Evolutionary conservation across 345 rosid genomes (phyloP), one percentile per base, ranked within the genome.

Genomic region (Clausena lansium): DNA sequence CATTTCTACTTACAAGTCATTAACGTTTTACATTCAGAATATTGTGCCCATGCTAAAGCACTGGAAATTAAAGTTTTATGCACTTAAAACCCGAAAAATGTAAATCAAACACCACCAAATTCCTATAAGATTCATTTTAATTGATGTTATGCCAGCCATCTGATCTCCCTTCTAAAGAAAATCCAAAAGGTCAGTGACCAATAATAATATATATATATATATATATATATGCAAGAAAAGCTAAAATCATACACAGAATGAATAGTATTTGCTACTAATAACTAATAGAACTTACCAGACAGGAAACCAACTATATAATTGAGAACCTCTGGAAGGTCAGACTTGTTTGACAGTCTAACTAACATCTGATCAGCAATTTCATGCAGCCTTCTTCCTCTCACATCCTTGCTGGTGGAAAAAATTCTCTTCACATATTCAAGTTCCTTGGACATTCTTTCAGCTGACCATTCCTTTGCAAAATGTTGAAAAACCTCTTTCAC

Each of bases 401-500:
- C 72, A 75, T 93, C 99, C 83, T 92, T 91, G 89, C 98, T 91
- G 27, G 81, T 90, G 73, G 87, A 76, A 76, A 96, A 96, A 77
- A 96, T 90, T 86, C 92, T 92, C 84, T 80, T 87, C 72, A 96
- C 98, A 88, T 92, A 92, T 82, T 91, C 94, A 66, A 96, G 94
- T 75, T 96, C 99, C 75, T 81, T 90, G 85, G 84, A 83, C 80
- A 96, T 86, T 24, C 87, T 82, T 82, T 94, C 93, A 68, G 79
- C 75, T 14, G 86, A 82, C 99, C 99, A 96, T 71, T 87, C 93
- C 82, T 86, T 87, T 7, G 95, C 95, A 78, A 91, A 96, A 83
- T 87, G 87, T 50, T 79, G 92, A 79, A 94, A 96, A 74, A 96
- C 99, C 81, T 92, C 99, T 83, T 96, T 96, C 74, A 96, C 98